phyloP scores from a whole-genome alignment of 257 asterid genomes.

The Plantago ovata region DNA sequence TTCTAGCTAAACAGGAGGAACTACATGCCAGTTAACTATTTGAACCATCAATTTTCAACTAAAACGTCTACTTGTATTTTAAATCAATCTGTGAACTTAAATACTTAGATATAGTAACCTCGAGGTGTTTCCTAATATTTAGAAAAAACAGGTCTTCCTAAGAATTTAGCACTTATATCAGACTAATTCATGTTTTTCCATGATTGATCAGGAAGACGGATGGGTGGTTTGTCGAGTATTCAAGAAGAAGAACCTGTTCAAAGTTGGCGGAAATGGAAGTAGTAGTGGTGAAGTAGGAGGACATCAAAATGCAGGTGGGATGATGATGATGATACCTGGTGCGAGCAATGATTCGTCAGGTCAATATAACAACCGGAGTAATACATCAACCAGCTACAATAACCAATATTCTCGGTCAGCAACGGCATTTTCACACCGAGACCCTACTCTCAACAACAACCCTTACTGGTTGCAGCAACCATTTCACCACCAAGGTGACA shows the following conservation, averaged over 20 bases:
- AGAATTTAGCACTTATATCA: too few relatives aligned
- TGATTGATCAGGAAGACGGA: slow-evolving; percentile 61
- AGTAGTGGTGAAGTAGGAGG: slow-evolving; percentile 27
- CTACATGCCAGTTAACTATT: too few relatives aligned
- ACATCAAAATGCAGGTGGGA: slow-evolving; percentile 6
- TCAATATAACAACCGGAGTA: slow-evolving; percentile 20
- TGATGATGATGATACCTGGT: slow-evolving; percentile 13
- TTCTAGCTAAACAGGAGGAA: too few relatives aligned
- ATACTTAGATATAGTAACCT: too few relatives aligned
- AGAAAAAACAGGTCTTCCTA: too few relatives aligned
- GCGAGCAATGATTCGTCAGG: slow-evolving; percentile 1
- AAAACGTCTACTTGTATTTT: too few relatives aligned
- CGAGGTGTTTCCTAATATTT: too few relatives aligned
- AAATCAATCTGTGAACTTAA: too few relatives aligned
- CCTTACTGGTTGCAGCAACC: slow-evolving; percentile 8
- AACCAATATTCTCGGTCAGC: slow-evolving; percentile 17
- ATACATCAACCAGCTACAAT: slow-evolving; percentile 19
- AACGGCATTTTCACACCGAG: slow-evolving; percentile 3
- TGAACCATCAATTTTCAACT: too few relatives aligned
- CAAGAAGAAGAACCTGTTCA: slow-evolving; percentile 84
- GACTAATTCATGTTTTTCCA: neutral
- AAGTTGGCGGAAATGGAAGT: slow-evolving; percentile 31
- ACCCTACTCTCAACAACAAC: slow-evolving; percentile 1
- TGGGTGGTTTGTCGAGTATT: slow-evolving; percentile 94
- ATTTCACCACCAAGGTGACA: slow-evolving; percentile 5